Evolutionary conservation across 2,329 filamentous ascomycete species (phyloP).

Genomic region (Pseudocercospora macadamiae): DNA sequence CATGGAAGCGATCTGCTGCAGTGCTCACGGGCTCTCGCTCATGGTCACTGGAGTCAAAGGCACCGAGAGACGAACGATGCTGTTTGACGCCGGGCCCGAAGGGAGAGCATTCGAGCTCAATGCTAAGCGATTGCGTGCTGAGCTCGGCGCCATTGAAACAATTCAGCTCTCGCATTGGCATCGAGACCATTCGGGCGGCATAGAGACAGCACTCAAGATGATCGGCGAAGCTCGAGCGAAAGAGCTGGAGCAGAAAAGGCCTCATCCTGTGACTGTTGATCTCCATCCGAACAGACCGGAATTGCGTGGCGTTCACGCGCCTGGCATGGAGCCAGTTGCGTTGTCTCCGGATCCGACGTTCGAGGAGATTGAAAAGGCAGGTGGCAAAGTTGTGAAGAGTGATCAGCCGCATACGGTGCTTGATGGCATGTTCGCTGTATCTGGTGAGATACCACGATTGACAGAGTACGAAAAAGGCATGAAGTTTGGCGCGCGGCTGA

Average conservation of each 20-base stretch:
- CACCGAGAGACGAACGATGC: slow-evolving; percentile 26
- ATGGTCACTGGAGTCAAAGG: slow-evolving; percentile 32
- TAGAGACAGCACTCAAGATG: slow-evolving; percentile 30
- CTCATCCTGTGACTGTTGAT: slow-evolving; percentile 26
- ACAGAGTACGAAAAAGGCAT: slow-evolving; percentile 33
- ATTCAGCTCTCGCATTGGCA: slow-evolving; percentile 36
- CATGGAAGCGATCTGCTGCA: slow-evolving; percentile 36
- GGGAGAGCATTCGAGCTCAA: slow-evolving; percentile 32
- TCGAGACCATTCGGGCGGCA: slow-evolving; percentile 34
- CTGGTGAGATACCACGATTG: slow-evolving; percentile 33
- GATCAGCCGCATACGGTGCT: slow-evolving; percentile 29
- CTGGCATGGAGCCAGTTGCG: slow-evolving; percentile 22
- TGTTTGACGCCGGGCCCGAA: slow-evolving; percentile 36
- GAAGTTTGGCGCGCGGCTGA: slow-evolving; percentile 28
- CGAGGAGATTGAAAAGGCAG: slow-evolving; percentile 30
- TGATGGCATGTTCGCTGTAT: slow-evolving; percentile 28
- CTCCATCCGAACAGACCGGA: slow-evolving; percentile 32
- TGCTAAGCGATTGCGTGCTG: slow-evolving; percentile 27
- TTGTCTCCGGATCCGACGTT: slow-evolving; percentile 33
- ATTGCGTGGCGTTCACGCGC: slow-evolving; percentile 28
- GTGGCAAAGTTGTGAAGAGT: slow-evolving; percentile 29
- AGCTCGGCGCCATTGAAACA: slow-evolving; percentile 26
- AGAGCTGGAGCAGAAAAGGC: background rate
- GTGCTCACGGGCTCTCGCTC: slow-evolving; percentile 34
- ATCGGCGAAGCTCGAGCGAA: slow-evolving; percentile 23